A percentile compares a stretch with the other conserved stretches of the same genome.
phyloP scores from a whole-genome alignment of 495 filamentous ascomycete genomes.

The Trichoderma virens region DNA sequence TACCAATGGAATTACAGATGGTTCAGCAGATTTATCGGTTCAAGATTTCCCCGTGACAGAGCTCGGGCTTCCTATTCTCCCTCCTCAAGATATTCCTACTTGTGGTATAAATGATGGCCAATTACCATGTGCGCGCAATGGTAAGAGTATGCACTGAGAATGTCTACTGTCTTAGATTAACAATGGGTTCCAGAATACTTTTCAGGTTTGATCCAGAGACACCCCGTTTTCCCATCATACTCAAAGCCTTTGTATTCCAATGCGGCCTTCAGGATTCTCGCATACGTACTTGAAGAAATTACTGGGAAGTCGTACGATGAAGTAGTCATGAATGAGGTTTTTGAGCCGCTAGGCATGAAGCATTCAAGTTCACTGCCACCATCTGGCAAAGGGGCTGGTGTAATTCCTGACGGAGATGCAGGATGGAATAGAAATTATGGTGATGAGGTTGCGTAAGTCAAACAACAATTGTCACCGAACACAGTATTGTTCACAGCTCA shows the following conservation, averaged over 20 bases:
- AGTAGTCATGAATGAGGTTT: slow-evolving; percentile 26
- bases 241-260: slow-evolving; percentile 25
- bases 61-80: slow-evolving; percentile 28
- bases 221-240: not conserved
- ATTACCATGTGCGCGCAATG: not conserved
- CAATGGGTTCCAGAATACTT: not conserved
- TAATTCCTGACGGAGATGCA: slow-evolving; percentile 28
- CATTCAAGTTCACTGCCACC: slow-evolving; percentile 26
- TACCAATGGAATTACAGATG: slow-evolving; percentile 16
- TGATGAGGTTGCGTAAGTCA: slow-evolving; percentile 34
- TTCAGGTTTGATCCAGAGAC: not conserved
- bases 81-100: slow-evolving; percentile 27
- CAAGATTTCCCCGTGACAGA: slow-evolving; percentile 22
- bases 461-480: slow-evolving; percentile 10
- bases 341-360: slow-evolving; percentile 36
- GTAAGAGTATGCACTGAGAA: not conserved
- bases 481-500: not conserved
- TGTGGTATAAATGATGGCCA: slow-evolving; percentile 12
- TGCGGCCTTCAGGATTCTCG: slow-evolving; percentile 29
- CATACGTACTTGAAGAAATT: slow-evolving; percentile 29
- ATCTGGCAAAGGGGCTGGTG: slow-evolving; percentile 17
- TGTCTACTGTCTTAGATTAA: not conserved
- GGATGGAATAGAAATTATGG: slow-evolving; percentile 33
- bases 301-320: slow-evolving; percentile 24
- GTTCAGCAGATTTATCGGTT: slow-evolving; percentile 12